Base-by-base conservation (phyloP, 495 filamentous ascomycete genomes). In the Talaromyces liani region DNA sequence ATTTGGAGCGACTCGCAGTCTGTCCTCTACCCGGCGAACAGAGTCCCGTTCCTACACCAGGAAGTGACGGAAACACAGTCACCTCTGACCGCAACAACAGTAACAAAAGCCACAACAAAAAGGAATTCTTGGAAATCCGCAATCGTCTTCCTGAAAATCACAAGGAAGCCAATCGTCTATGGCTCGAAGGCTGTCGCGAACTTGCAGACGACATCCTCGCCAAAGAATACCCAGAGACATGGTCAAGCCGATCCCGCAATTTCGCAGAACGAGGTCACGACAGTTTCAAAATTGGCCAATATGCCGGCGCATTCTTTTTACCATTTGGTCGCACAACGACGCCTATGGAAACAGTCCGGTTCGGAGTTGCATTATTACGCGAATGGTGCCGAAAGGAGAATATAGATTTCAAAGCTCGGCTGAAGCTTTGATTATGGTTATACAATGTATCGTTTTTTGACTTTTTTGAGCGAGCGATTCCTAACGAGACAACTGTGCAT, bases 371-470 rank as follows among this genome's bases (percentile, higher is more conserved):
- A 25, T 63, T 82, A 29, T 66, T 83, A 53, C 72, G 69, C 29
- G 81, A 83, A 62, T 82, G 78, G 76, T 80, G 79, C 47, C 60
- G 58, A 27, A 77, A 74, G 29, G 75, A 82, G 69, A 70, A 68
- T 3, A 71, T 82, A 18, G 69, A 76, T 0, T 82, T 79, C 75
- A 68, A 72, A 51, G 71, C 72, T 20, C 73, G 60, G 7, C 53
- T 62, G 60, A 62, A 53, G 71, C 24, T 70, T 77, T 58, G 67
- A 65, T 61, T 61, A 58, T 27, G 14, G n/a, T 22, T 39, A 20
- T 36, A 33, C 34, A 59, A 59, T 25, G 57, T 34, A 31, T 36
- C 36, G 2, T 4, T 59, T 45, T 57, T 59, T 39, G 45, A 5
- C 12, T 49, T 20, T 49, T 49, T 20, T 49, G 45, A 18, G 16